Base-by-base conservation (phyloP, 306 rosid genomes). In the Inga leiocalycina region DNA sequence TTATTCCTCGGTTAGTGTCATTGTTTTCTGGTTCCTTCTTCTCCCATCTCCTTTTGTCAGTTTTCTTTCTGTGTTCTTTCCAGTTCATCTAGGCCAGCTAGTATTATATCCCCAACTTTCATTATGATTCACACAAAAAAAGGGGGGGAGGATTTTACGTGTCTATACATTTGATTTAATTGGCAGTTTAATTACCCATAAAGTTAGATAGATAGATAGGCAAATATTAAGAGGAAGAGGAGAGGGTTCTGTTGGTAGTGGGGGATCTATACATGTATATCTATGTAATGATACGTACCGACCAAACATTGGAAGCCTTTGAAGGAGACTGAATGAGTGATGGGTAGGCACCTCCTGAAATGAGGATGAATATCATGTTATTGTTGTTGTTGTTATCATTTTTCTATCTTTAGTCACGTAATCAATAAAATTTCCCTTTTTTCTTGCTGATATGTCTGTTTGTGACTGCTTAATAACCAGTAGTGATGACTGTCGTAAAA, bases 11-110 rank as follows among this genome's bases (percentile, higher is more conserved):
- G 27, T 24, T 24, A 24, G 27, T 24, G 27, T 67, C 89, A 91
- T 93, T 89, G 88, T 85, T 88, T 85, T 88, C 90, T 85, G 96
- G 91, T 87, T 87, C 93, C 93, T 71, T 69, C 66, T 81, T 81
- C 62, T 59, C 86, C 83, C 85, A 54, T 78, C 84, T 84, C 91
- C 85, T 71, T 79, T 82, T 41, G 76, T 45, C 71, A 39, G 39
- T 62, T 49, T 59, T 10, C 65, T 19, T 61, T 72, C 61, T 10
- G 37, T 46, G 0, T 24, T 24, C 62, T 74, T 35, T 79, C 69
- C 84, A 46, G 70, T 76, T 80, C 78, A 61, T 78, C 78, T 80
- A 82, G 86, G 77, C 59, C 80, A 65, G 81, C 74, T 81, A 78
- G 79, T 82, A 75, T 72, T 79, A 83, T 83, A 76, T 82, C 80